These are phyloP conservation scores for Penicillium italicum DNA, from an alignment of 2,329 filamentous ascomycete genomes.

Conservation along the genomic window DNA sequence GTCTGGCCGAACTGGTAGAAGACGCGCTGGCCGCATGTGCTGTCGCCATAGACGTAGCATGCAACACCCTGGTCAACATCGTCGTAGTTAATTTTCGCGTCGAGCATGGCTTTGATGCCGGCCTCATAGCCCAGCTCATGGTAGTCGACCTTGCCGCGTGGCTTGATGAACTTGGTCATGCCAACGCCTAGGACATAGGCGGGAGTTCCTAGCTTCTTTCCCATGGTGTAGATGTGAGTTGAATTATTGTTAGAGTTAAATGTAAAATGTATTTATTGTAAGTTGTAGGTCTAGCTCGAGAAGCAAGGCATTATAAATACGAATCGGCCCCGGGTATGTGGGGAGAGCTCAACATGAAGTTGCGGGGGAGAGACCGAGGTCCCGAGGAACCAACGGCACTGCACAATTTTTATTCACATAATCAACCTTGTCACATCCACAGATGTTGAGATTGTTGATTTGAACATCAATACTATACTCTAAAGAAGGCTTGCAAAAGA, in stretches of 20 bases:
- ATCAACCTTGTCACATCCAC: background rate
- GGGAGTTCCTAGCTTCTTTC: slow-evolving; percentile 50
- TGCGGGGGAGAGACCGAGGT: slow-evolving; percentile 36
- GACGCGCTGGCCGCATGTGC: slow-evolving; percentile 89
- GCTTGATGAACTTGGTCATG: slow-evolving; percentile 99
- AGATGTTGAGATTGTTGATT: background rate
- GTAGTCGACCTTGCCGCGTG: slow-evolving; percentile 88
- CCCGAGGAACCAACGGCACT: slow-evolving; percentile 27
- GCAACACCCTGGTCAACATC: slow-evolving; percentile 91
- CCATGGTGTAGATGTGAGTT: slow-evolving; percentile 44
- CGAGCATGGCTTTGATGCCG: slow-evolving; percentile 77
- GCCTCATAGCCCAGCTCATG: slow-evolving; percentile 92
- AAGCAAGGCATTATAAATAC: background rate
- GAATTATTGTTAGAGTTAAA: slow-evolving; percentile 16
- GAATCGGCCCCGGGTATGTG: background rate
- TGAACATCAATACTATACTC: too few species aligned
- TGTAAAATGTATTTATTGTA: background rate
- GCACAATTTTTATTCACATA: slow-evolving; percentile 2
- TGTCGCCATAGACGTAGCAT: slow-evolving; percentile 98
- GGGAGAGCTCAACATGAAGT: slow-evolving; percentile 13
- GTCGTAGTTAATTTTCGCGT: slow-evolving; percentile 83
- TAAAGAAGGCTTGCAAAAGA: too few species aligned
- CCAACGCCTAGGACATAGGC: slow-evolving; percentile 93
- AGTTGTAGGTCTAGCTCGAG: background rate
- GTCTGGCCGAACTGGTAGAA: slow-evolving; percentile 99